Percentiles rank a stretch among this genome's conserved stretches.
Conservation (phyloP, 2,329 filamentous ascomycete genomes). For the Knoxdaviesia capensis region DNA sequence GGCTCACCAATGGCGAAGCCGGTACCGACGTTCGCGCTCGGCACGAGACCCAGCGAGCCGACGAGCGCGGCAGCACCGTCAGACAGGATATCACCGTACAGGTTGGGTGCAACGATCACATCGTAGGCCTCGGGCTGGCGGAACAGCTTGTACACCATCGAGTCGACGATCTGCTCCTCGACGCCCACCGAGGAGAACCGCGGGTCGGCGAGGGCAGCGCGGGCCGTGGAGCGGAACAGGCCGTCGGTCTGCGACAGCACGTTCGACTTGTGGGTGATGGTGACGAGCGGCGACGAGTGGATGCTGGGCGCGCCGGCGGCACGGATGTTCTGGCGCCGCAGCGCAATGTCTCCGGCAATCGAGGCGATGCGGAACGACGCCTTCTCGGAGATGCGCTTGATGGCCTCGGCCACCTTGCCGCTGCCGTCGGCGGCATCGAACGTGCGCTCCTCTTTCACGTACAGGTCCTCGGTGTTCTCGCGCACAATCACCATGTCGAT, state of each 20-base stretch:
- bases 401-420: conserved; percentile 82
- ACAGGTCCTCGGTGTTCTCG: conserved; percentile 96
- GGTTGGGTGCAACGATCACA: conserved; percentile 90
- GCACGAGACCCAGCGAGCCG: conserved; percentile 78
- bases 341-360: conserved; percentile 88
- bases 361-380: conserved; percentile 72
- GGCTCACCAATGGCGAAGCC: conserved; percentile 93
- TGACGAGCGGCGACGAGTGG: conserved; percentile 57
- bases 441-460: conserved; percentile 91
- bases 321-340: conserved; percentile 67
- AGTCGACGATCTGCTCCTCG: conserved; percentile 97
- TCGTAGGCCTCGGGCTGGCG: conserved; percentile 89
- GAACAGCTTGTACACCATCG: conserved; percentile 99
- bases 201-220: conserved; percentile 45
- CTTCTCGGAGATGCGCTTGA: conserved; percentile 85
- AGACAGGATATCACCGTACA: conserved; percentile 93
- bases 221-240: conserved; percentile 69
- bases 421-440: conserved; percentile 45
- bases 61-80: conserved; percentile 91
- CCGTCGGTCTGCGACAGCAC: conserved; percentile 93
- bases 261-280: conserved; percentile 97
- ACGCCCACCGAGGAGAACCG: conserved; percentile 46
- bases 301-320: conserved; percentile 34
- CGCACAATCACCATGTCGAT: conserved; percentile 97
- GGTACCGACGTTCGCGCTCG: conserved; percentile 86